Conservation (phyloP, 441 rosid species). For the Lepidium campestre region DNA sequence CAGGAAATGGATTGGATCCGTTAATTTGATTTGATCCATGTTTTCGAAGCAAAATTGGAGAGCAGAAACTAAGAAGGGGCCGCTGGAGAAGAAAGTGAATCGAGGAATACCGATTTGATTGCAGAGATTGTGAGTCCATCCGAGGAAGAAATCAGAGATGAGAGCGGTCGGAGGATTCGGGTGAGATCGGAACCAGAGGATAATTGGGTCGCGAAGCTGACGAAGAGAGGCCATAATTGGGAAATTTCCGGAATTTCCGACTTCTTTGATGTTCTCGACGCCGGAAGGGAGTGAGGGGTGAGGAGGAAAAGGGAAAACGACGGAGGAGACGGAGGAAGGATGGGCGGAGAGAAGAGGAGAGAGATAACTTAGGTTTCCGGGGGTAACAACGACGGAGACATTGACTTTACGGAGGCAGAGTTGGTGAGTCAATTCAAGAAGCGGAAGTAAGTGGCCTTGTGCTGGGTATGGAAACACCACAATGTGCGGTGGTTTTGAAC, state of each 20-base stretch:
- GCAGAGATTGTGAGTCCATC: conserved; percentile 44
- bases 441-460: conserved; percentile 50
- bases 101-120: conserved; percentile 27
- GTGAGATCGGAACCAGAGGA: conserved; percentile 47
- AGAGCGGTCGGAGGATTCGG: conserved; percentile 48
- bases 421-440: conserved; percentile 45
- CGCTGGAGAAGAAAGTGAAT: conserved; percentile 35
- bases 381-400: conserved; percentile 42
- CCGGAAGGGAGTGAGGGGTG: conserved; percentile 44
- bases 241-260: conserved; percentile 40
- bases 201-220: conserved; percentile 34
- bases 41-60: conserved; percentile 24
- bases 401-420: conserved; percentile 32
- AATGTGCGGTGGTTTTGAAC: conserved; percentile 27
- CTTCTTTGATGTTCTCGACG: conserved; percentile 41
- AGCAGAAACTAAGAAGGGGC: conserved; percentile 29
- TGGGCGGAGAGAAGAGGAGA: conserved; percentile 40
- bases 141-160: conserved; percentile 63
- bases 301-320: conserved; percentile 43
- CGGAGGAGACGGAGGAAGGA: conserved; percentile 26
- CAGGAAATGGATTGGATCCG: conserved; percentile 22
- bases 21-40: conserved; percentile 6
- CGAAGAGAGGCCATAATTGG: conserved; percentile 35
- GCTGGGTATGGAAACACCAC: conserved; percentile 51
- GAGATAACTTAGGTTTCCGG: conserved; percentile 39